phyloP scores from a whole-genome alignment of 495 filamentous ascomycete species.

The Elaphomyces granulatus region DNA sequence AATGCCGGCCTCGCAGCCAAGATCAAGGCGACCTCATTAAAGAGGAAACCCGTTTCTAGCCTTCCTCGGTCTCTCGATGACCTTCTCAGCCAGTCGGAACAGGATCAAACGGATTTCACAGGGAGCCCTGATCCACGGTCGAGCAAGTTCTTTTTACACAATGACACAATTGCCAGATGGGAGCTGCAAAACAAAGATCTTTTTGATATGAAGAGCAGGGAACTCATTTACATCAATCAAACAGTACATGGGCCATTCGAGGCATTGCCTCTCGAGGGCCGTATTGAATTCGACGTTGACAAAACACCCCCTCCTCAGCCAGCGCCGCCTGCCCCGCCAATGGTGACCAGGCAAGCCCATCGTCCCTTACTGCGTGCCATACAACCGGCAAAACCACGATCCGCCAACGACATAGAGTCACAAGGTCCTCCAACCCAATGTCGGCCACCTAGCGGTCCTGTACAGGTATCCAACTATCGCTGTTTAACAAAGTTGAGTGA shows the following conservation, averaged over 20 bases:
- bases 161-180: constrained; percentile 23
- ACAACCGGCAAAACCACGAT: background rate
- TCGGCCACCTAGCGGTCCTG: background rate
- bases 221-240: constrained; percentile 21
- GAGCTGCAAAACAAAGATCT: constrained; percentile 24
- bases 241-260: constrained; percentile 20
- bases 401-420: background rate
- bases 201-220: constrained; percentile 9
- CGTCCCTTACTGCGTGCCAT: background rate
- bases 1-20: constrained; percentile 12
- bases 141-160: constrained; percentile 13
- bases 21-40: background rate
- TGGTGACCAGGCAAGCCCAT: constrained; percentile 3
- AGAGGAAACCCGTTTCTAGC: constrained; percentile 2
- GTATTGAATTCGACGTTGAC: constrained; percentile 23
- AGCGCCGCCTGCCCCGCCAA: background rate
- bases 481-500: constrained; percentile 20
- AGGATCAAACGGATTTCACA: constrained; percentile 4
- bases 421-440: background rate
- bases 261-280: constrained; percentile 17
- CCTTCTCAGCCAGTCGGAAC: constrained; percentile 10
- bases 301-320: constrained; percentile 2
- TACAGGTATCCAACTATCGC: constrained; percentile 10
- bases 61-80: constrained; percentile 18
- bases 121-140: constrained; percentile 8